Evolutionary conservation across 2,329 filamentous ascomycete species (phyloP).

Genomic region (Microdochium paspali): DNA sequence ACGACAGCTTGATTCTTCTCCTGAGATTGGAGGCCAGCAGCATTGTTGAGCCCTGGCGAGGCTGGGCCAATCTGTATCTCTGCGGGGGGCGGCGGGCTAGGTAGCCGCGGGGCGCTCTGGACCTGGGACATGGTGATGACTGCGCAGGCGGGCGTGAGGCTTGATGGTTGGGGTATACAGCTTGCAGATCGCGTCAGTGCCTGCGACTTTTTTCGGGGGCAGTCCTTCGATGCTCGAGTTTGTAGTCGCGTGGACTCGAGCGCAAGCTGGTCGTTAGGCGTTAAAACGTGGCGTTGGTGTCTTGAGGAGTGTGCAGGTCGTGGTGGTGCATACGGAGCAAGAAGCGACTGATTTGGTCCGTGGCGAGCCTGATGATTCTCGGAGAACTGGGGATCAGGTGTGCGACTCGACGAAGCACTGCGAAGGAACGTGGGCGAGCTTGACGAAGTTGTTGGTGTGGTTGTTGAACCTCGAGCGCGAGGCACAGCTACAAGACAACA

Average conservation of each 20-base stretch:
- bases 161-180: too few relatives aligned
- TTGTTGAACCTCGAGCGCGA: background rate
- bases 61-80: conserved; percentile 84
- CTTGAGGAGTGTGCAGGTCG: background rate
- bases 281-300: background rate
- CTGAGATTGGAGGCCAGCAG: conserved; percentile 45
- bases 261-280: background rate
- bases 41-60: conserved; percentile 45
- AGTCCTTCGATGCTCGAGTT: too few relatives aligned
- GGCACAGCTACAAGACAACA: background rate
- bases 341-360: too few relatives aligned
- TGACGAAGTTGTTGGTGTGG: background rate
- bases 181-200: too few relatives aligned
- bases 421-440: background rate
- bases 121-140: conserved; percentile 41
- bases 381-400: background rate
- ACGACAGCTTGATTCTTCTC: conserved; percentile 54
- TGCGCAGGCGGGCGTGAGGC: too few relatives aligned
- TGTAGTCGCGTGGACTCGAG: background rate
- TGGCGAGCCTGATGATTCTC: too few relatives aligned
- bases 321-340: too few relatives aligned
- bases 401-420: background rate
- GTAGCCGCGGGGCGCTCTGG: conserved; percentile 82
- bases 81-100: conserved; percentile 86
- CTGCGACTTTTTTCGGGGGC: background rate